phyloP scores from a whole-genome alignment of 78 protist genomes.

The Mantamonas sphyraenae region DNA sequence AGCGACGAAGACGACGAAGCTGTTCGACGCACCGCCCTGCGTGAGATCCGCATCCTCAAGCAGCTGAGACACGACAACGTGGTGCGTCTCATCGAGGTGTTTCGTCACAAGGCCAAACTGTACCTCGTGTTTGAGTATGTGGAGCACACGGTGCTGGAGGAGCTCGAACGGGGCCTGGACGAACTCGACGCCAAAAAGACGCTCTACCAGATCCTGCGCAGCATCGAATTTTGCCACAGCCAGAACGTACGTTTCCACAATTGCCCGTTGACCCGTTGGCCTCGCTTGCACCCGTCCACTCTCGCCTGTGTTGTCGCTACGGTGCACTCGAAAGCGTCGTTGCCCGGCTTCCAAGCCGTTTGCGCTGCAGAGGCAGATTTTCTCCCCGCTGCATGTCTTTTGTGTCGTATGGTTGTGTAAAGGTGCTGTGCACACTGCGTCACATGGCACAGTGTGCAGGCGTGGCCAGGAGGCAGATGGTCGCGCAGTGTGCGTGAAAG shows the following conservation, averaged over 20 bases:
- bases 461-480: too few species aligned
- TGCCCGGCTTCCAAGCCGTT: too few species aligned
- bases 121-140: conserved; percentile 66
- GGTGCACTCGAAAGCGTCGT: too few species aligned
- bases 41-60: conserved; percentile 58
- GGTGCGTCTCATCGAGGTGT: conserved; percentile 52
- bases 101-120: conserved; percentile 40
- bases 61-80: conserved; percentile 48
- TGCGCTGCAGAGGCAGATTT: too few species aligned
- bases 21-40: conserved; percentile 35
- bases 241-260: conserved; percentile 7
- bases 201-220: conserved; percentile 30
- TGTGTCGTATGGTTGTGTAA: too few species aligned
- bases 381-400: too few species aligned
- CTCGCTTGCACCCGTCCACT: too few species aligned
- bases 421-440: too few species aligned
- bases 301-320: too few species aligned
- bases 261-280: too few species aligned
- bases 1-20: conserved; percentile 50
- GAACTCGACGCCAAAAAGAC: conserved; percentile 11
- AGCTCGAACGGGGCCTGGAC: conserved; percentile 46
- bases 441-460: too few species aligned
- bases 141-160: conserved; percentile 44
- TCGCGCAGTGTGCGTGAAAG: too few species aligned
- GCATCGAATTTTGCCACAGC: conserved; percentile 25